phyloP scores from a whole-genome alignment of 192 early-diverging fungal species.

The Linnemannia exigua region DNA sequence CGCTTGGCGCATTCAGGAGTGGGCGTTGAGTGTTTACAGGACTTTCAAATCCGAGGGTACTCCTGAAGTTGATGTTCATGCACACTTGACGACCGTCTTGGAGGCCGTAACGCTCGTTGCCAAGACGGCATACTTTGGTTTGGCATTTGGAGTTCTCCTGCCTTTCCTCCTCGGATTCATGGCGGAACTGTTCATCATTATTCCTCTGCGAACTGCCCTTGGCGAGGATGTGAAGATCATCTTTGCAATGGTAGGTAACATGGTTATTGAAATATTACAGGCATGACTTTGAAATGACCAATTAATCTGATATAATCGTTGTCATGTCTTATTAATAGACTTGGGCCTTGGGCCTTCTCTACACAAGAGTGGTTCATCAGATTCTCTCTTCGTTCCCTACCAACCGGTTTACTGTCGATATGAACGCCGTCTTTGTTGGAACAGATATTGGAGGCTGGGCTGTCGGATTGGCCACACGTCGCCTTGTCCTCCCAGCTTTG shows the following conservation, averaged over 20 bases:
- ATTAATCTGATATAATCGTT: not conserved
- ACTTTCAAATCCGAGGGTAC: slow-evolving; percentile 12
- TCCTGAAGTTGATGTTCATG: slow-evolving; percentile 18
- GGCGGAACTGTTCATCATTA: slow-evolving; percentile 81
- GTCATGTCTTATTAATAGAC: slow-evolving; percentile 65
- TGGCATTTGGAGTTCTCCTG: slow-evolving; percentile 73
- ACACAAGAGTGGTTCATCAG: slow-evolving; percentile 73
- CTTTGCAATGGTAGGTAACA: slow-evolving; percentile 54
- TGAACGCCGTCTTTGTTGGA: slow-evolving; percentile 36
- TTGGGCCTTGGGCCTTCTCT: slow-evolving; percentile 81
- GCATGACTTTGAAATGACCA: not conserved
- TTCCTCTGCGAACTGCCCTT: slow-evolving; percentile 64
- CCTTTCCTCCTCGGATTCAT: slow-evolving; percentile 78
- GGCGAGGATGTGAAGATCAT: slow-evolving; percentile 35
- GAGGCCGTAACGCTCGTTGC: slow-evolving; percentile 23
- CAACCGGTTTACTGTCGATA: slow-evolving; percentile 42
- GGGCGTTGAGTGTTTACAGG: slow-evolving; percentile 29
- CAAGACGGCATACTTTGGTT: slow-evolving; percentile 67
- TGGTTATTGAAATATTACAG: not conserved
- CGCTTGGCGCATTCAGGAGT: slow-evolving; percentile 48
- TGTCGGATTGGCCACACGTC: slow-evolving; percentile 37
- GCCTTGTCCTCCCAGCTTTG: slow-evolving; percentile 57
- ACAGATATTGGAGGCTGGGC: slow-evolving; percentile 45
- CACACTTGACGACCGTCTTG: slow-evolving; percentile 18
- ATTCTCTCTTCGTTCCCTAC: slow-evolving; percentile 64